These are phyloP conservation scores for Carex cristatella DNA, from an alignment of 176 grass and related monocot species.

Conservation along the genomic window DNA sequence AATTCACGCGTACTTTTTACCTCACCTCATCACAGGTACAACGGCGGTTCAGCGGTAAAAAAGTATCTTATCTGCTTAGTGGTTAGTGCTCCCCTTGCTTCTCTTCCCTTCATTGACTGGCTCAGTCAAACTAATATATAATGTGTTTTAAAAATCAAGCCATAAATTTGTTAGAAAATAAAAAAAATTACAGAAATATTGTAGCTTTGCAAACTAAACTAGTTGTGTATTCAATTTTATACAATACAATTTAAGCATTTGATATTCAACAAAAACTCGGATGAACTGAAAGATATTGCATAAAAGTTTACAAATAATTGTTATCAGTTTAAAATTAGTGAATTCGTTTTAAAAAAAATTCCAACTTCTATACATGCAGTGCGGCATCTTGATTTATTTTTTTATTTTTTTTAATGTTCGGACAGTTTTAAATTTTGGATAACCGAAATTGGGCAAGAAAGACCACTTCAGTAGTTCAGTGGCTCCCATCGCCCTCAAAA, in stretches of 20 bases:
- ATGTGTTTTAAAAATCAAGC: neutral
- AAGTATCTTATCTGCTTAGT: neutral
- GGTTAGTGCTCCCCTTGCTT: neutral
- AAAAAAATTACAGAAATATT: too few species aligned
- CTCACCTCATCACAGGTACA: neutral
- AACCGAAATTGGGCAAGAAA: neutral
- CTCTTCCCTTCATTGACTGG: neutral
- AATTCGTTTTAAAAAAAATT: neutral
- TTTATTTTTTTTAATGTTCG: neutral
- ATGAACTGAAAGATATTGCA: neutral
- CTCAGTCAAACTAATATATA: neutral
- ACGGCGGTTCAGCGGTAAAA: constrained; percentile 8
- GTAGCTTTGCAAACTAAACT: too few species aligned
- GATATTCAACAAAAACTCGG: too few species aligned
- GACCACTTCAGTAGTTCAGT: neutral
- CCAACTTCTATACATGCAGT: neutral
- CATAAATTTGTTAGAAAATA: neutral
- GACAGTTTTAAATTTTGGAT: constrained; percentile 1
- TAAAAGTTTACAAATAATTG: neutral
- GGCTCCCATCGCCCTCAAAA: neutral
- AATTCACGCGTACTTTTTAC: constrained; percentile 14
- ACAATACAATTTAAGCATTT: too few species aligned
- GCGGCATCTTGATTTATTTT: too few species aligned
- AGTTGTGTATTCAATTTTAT: too few species aligned
- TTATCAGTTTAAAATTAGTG: neutral